These are phyloP conservation scores for Geranium brycei DNA, from an alignment of 345 rosid species.

Conservation along the genomic window DNA sequence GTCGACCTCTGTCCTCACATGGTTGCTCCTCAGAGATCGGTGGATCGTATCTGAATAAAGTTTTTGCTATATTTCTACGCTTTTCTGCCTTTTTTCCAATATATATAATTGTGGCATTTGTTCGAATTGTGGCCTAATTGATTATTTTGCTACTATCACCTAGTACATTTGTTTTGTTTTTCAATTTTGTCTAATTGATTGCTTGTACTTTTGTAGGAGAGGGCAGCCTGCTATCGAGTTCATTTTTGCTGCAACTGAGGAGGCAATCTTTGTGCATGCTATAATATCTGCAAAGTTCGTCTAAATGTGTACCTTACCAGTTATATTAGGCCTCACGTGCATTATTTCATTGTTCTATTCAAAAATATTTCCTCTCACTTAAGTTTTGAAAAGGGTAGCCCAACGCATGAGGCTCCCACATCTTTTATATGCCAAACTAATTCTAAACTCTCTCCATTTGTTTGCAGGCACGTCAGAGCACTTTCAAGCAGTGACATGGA, in stretches of 20 bases:
- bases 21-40: neutral
- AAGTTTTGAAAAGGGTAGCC: too few relatives aligned
- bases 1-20: too few relatives aligned
- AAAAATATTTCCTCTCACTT: slow-evolving; percentile 8
- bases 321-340: slow-evolving; percentile 4
- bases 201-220: slow-evolving; percentile 47
- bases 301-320: slow-evolving; percentile 15
- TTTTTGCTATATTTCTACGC: neutral
- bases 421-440: slow-evolving; percentile 8
- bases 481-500: slow-evolving; percentile 75
- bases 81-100: neutral
- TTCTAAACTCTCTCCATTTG: slow-evolving; percentile 9
- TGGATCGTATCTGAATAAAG: neutral
- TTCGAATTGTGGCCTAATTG: neutral
- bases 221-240: slow-evolving; percentile 81
- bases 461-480: slow-evolving; percentile 61
- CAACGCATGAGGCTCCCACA: too few relatives aligned
- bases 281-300: slow-evolving; percentile 84
- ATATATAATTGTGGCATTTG: too few relatives aligned
- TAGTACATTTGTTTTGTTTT: neutral
- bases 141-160: neutral
- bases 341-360: slow-evolving; percentile 8
- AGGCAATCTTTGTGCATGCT: slow-evolving; percentile 81
- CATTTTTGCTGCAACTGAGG: slow-evolving; percentile 89
- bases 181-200: slow-evolving; percentile 4